These are phyloP conservation scores for Lumnitzera littorea DNA, from an alignment of 345 rosid species.

Conservation along the genomic window DNA sequence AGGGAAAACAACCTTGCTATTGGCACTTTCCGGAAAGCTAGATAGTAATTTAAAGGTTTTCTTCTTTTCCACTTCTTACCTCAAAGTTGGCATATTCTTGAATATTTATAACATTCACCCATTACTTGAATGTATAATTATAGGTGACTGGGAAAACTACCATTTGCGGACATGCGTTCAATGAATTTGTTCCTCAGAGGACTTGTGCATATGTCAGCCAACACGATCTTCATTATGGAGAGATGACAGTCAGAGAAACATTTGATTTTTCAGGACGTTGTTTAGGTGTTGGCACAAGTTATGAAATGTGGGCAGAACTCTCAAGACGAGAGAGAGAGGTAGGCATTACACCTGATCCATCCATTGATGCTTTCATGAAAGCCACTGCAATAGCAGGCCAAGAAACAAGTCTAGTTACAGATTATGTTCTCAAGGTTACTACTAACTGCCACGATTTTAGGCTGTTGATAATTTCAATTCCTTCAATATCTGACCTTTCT, in stretches of 20 bases:
- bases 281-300: slow-evolving; percentile 64
- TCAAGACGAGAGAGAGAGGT: slow-evolving; percentile 73
- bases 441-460: background rate
- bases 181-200: slow-evolving; percentile 71
- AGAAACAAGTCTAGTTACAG: slow-evolving; percentile 69
- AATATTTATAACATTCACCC: background rate
- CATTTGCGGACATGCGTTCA: slow-evolving; percentile 66
- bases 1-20: slow-evolving; percentile 13
- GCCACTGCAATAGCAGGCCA: slow-evolving; percentile 50
- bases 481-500: background rate
- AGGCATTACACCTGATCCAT: slow-evolving; percentile 65
- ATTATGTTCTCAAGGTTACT: slow-evolving; percentile 66
- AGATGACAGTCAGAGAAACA: slow-evolving; percentile 83
- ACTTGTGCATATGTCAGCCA: slow-evolving; percentile 83
- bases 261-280: slow-evolving; percentile 76
- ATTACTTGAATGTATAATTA: background rate
- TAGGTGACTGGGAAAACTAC: slow-evolving; percentile 61
- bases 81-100: too few species aligned
- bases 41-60: slow-evolving; percentile 11
- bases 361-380: slow-evolving; percentile 81
- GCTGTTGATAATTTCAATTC: too few species aligned
- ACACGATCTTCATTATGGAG: slow-evolving; percentile 74
- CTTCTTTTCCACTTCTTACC: background rate
- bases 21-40: slow-evolving; percentile 12
- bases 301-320: slow-evolving; percentile 61